Conservation (phyloP, 2,329 filamentous ascomycete species). For the Colletotrichum higginsianum region DNA sequence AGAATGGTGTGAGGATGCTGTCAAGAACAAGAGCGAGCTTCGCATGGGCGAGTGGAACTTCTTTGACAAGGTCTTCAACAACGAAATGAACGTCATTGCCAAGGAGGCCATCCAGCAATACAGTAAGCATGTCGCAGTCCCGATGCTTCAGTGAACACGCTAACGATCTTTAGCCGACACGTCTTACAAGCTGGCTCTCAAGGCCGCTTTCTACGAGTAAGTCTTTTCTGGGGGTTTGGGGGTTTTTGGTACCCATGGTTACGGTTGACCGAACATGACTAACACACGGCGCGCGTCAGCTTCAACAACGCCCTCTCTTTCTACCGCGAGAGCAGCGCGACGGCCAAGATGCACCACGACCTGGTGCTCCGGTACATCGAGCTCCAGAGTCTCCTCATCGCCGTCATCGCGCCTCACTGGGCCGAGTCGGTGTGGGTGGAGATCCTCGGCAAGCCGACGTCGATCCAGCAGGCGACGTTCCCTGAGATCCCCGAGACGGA, state of each 20-base stretch:
- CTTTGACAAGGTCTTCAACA: slow-evolving; percentile 91
- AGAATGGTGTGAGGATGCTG: slow-evolving; percentile 92
- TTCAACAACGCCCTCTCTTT: slow-evolving; percentile 90
- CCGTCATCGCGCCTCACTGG: slow-evolving; percentile 93
- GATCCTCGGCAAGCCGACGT: slow-evolving; percentile 82
- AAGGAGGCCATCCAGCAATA: slow-evolving; percentile 85
- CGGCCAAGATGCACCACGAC: slow-evolving; percentile 89
- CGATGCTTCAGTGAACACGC: not conserved
- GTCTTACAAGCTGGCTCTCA: slow-evolving; percentile 79
- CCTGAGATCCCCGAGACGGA: slow-evolving; percentile 78
- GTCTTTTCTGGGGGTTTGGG: too few species aligned
- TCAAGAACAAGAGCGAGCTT: slow-evolving; percentile 79
- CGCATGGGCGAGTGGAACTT: slow-evolving; percentile 85
- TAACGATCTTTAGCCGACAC: slow-evolving; percentile 33
- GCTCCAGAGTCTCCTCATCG: slow-evolving; percentile 85
- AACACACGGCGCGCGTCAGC: slow-evolving; percentile 13
- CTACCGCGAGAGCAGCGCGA: slow-evolving; percentile 88
- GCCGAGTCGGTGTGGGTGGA: slow-evolving; percentile 95
- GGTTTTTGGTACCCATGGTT: too few species aligned
- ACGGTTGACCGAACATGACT: not conserved
- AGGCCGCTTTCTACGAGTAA: slow-evolving; percentile 86
- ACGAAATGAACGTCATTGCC: slow-evolving; percentile 91
- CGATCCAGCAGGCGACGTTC: slow-evolving; percentile 85
- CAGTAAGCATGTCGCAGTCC: slow-evolving; percentile 39
- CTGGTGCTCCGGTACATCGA: slow-evolving; percentile 86